Evolutionary conservation across 2,329 filamentous ascomycete species (phyloP).

Genomic region (Elsinoe fawcettii): DNA sequence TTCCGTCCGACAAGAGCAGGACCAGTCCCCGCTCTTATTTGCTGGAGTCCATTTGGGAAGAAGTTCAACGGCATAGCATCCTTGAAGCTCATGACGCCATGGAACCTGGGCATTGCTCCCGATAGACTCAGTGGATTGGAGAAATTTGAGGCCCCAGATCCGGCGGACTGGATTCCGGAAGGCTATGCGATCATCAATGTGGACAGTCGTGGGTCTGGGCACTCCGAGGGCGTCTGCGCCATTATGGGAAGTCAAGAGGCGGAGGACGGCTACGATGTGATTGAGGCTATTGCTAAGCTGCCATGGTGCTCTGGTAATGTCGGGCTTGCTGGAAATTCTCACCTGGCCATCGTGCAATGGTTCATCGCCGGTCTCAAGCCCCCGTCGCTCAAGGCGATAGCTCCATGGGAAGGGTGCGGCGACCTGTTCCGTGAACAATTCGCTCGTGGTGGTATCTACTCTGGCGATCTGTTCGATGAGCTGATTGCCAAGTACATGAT

Average conservation of each 20-base stretch:
- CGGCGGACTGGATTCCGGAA: conserved; percentile 27
- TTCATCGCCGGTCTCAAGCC: conserved; percentile 37
- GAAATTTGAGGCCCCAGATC: conserved; percentile 40
- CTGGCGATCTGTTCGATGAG: conserved; percentile 24
- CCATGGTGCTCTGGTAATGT: conserved; percentile 40
- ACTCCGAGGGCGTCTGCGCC: conserved; percentile 30
- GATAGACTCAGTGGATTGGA: conserved; percentile 27
- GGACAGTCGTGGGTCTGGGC: conserved; percentile 26
- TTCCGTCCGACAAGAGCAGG: too few species aligned
- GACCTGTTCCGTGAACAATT: conserved; percentile 44
- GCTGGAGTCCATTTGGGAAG: conserved; percentile 42
- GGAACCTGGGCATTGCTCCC: conserved; percentile 13
- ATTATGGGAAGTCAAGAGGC: conserved; percentile 39
- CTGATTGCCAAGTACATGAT: conserved; percentile 18
- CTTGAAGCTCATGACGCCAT: conserved; percentile 9
- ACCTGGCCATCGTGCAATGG: conserved; percentile 37
- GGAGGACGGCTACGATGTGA: conserved; percentile 40
- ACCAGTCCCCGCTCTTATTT: conserved; percentile 38
- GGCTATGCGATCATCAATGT: conserved; percentile 30
- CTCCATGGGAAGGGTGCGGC: conserved; percentile 41
- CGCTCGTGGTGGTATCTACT: conserved; percentile 35
- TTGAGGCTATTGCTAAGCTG: conserved; percentile 36
- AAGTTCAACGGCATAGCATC: conserved; percentile 26
- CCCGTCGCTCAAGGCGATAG: conserved; percentile 37
- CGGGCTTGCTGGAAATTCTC: conserved; percentile 40